Conservation (phyloP, 495 filamentous ascomycete genomes). For the Hyaloscypha hepaticicola region DNA sequence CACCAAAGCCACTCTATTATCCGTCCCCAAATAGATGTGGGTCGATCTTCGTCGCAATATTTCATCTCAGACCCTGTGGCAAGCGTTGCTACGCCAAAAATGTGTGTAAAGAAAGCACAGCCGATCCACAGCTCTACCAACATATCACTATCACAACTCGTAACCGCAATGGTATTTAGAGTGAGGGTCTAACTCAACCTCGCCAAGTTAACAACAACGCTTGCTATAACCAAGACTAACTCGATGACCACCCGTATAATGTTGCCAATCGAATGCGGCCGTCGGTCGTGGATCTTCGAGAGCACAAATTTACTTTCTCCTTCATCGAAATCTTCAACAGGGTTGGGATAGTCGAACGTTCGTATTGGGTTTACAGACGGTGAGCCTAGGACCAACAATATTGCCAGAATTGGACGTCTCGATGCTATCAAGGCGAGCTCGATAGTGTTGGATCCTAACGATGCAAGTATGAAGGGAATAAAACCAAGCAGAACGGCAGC, state of each 20-base stretch:
- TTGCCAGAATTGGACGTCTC: neutral
- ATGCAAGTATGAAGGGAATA: neutral
- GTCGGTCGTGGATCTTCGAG: too few relatives aligned
- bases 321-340: neutral
- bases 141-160: constrained; percentile 1
- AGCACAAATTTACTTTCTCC: neutral
- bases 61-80: neutral
- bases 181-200: neutral
- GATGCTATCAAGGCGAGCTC: neutral
- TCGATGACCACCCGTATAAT: too few relatives aligned
- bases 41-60: too few relatives aligned
- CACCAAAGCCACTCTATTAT: too few relatives aligned
- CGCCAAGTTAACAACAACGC: neutral
- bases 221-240: neutral
- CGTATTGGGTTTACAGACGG: constrained; percentile 4
- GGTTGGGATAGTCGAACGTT: neutral
- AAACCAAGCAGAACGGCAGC: constrained; percentile 1
- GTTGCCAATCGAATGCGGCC: too few relatives aligned
- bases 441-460: neutral
- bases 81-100: neutral
- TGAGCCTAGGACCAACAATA: neutral
- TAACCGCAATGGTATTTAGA: constrained; percentile 1
- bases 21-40: too few relatives aligned
- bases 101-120: neutral
- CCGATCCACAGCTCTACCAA: constrained; percentile 4